Conservation (phyloP, 306 rosid genomes). For the Phaseolus lunatus region DNA sequence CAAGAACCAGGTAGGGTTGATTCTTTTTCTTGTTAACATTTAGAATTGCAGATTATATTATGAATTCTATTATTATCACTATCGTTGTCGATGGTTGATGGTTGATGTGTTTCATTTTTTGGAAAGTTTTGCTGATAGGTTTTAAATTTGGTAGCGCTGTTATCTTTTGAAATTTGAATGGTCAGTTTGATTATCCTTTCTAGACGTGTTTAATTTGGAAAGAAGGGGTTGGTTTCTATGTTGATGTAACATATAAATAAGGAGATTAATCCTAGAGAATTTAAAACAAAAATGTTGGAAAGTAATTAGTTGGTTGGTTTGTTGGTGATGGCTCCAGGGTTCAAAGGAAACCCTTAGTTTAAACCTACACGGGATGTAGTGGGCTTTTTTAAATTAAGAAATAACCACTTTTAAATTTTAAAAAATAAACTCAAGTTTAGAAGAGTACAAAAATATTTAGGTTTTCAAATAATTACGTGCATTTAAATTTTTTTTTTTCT, state of each 20-base stretch:
- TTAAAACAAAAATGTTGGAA: no score
- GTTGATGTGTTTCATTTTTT: not conserved
- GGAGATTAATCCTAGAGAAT: no score
- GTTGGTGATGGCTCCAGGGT: not conserved
- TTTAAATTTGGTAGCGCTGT: not conserved
- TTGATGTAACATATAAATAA: not conserved
- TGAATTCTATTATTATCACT: not conserved
- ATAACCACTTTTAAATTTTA: no score
- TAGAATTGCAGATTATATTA: not conserved
- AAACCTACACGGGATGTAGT: not conserved
- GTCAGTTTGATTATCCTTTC: not conserved
- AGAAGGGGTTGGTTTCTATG: not conserved
- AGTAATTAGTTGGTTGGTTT: not conserved
- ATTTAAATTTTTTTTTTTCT: no score
- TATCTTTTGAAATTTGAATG: slow-evolving; percentile 10
- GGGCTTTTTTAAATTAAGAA: no score
- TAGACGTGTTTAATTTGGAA: not conserved
- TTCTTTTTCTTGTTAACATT: not conserved
- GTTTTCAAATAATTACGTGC: no score
- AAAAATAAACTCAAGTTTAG: no score
- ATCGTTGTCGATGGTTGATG: not conserved
- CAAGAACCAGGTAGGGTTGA: not conserved
- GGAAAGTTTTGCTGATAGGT: not conserved
- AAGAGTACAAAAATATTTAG: no score
- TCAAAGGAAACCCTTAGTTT: not conserved